A percentile compares a stretch with the other conserved stretches of the same genome.
These are phyloP conservation scores for Leccinum olivaceopallidum DNA, from an alignment of 768 basidiomycete genomes.

Conservation along the genomic window DNA sequence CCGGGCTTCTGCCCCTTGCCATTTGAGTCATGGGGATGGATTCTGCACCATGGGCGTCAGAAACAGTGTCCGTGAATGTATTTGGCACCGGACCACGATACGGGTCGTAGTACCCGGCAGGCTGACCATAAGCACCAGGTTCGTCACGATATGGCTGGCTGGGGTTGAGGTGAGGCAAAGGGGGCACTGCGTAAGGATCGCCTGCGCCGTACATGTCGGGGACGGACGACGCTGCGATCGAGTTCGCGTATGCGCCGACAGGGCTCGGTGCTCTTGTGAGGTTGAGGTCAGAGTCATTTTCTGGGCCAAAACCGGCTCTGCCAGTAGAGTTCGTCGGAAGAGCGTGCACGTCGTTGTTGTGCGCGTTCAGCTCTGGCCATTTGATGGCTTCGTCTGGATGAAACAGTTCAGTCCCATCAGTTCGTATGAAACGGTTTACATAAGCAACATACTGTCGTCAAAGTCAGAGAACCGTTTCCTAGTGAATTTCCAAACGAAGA, in stretches of 20 bases:
- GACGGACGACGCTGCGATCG: constrained; percentile 45
- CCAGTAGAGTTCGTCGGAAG: constrained; percentile 72
- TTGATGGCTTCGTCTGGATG: constrained; percentile 78
- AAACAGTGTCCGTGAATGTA: constrained; percentile 48
- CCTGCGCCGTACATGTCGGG: constrained; percentile 39
- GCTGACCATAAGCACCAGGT: constrained; percentile 32
- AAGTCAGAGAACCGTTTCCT: constrained; percentile 75
- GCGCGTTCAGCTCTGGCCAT: constrained; percentile 85
- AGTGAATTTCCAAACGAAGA: constrained; percentile 86
- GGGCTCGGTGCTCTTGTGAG: constrained; percentile 52
- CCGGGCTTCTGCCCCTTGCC: constrained; percentile 41
- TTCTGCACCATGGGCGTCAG: constrained; percentile 44
- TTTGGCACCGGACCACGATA: constrained; percentile 76
- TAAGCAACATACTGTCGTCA: constrained; percentile 67
- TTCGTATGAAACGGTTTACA: constrained; percentile 11
- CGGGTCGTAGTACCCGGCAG: constrained; percentile 69
- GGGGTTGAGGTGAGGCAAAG: constrained; percentile 78
- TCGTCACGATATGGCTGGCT: constrained; percentile 41
- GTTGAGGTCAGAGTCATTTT: constrained; percentile 59
- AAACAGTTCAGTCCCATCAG: constrained; percentile 3
- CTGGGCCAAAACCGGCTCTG: constrained; percentile 61
- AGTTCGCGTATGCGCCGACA: constrained; percentile 47
- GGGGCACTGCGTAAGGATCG: constrained; percentile 84
- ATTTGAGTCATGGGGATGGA: constrained; percentile 78
- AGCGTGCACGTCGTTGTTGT: constrained; percentile 56